phyloP scores from a whole-genome alignment of 75 land plant species.

The Isoetes taiwanensis region DNA sequence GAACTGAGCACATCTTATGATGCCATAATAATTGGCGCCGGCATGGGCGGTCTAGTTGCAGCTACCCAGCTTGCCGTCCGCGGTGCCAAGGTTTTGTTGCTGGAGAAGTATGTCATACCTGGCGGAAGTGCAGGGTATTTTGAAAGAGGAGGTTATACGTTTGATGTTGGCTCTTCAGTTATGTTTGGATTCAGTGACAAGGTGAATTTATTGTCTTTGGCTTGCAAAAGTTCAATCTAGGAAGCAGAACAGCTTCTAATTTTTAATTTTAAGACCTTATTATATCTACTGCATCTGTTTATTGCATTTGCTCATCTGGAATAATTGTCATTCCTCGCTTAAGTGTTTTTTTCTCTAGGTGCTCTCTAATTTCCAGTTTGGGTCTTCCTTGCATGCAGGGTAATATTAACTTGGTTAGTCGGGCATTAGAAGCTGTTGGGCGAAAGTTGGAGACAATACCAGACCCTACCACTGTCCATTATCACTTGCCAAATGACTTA shows the following conservation, averaged over 20 bases:
- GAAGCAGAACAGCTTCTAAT: neutral
- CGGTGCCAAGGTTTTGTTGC: conserved; percentile 73
- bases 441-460: conserved; percentile 77
- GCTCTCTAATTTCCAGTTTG: neutral
- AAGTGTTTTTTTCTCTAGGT: conserved; percentile 7
- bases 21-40: conserved; percentile 90
- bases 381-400: conserved; percentile 34
- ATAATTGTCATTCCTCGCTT: no score
- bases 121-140: conserved; percentile 95
- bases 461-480: conserved; percentile 97
- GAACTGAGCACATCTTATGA: no score
- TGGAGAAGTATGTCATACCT: conserved; percentile 97
- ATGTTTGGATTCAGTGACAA: conserved; percentile 99
- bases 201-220: conserved; percentile 21
- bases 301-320: conserved; percentile 5
- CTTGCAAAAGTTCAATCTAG: neutral
- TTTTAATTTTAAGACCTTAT: no score
- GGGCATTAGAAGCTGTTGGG: conserved; percentile 76
- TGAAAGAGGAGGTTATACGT: conserved; percentile 74
- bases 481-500: conserved; percentile 72
- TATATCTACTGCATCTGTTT: no score
- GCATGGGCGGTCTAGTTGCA: conserved; percentile 92
- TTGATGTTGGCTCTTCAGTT: conserved; percentile 97
- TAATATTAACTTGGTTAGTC: conserved; percentile 70
- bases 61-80: conserved; percentile 85